Percentiles rank a stretch among this genome's conserved stretches.
Evolutionary conservation across 495 filamentous ascomycete species (phyloP).

Genomic region (Neurospora discreta): DNA sequence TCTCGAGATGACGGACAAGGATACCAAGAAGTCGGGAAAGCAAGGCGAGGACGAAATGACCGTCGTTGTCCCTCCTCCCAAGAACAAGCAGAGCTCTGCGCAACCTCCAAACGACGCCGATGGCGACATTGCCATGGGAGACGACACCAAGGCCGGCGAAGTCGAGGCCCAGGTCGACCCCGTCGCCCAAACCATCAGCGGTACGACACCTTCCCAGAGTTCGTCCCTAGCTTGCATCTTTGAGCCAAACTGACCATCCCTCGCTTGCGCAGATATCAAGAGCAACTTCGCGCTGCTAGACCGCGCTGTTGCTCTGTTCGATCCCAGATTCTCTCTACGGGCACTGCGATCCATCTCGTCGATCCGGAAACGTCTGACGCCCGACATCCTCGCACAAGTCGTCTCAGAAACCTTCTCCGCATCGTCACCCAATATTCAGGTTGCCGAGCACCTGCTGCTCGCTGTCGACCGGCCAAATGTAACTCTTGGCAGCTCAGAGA

Average conservation of each 20-base stretch:
- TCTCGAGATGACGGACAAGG: constrained; percentile 68
- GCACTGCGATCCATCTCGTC: constrained; percentile 91
- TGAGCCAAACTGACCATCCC: constrained; percentile 2
- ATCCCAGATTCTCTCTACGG: constrained; percentile 86
- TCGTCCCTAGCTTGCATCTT: background rate
- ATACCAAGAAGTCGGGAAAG: constrained; percentile 55
- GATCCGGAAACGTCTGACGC: constrained; percentile 78
- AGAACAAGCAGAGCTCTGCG: constrained; percentile 53
- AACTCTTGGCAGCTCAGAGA: constrained; percentile 45
- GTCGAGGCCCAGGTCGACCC: constrained; percentile 57
- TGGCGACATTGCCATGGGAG: constrained; percentile 67
- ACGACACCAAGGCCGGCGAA: constrained; percentile 44
- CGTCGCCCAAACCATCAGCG: constrained; percentile 43
- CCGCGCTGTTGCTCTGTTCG: constrained; percentile 84
- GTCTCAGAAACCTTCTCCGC: constrained; percentile 68
- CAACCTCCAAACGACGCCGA: constrained; percentile 49
- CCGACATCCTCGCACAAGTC: constrained; percentile 68
- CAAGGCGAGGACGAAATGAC: constrained; percentile 75
- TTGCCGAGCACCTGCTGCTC: constrained; percentile 57
- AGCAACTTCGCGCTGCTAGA: constrained; percentile 84
- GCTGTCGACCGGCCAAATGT: constrained; percentile 54
- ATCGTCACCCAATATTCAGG: constrained; percentile 41
- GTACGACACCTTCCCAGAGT: constrained; percentile 22
- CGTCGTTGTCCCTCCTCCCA: constrained; percentile 72
- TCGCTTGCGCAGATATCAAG: constrained; percentile 62